Evolutionary conservation across 2,329 filamentous ascomycete genomes (phyloP).

Genomic region (Neoscytalidium dimidiatum): DNA sequence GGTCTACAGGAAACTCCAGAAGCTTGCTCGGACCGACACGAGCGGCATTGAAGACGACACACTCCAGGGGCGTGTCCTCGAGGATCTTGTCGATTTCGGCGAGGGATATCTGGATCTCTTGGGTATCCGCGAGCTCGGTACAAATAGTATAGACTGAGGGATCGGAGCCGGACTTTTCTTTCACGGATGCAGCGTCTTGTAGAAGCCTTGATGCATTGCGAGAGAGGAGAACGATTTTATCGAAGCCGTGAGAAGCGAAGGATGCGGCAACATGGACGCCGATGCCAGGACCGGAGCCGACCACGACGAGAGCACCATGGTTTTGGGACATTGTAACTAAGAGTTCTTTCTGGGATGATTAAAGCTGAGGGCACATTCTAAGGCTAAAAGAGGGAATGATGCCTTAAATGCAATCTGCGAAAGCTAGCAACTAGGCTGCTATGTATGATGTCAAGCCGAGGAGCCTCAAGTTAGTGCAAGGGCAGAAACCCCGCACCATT

Average conservation of each 20-base stretch:
- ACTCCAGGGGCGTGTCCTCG: constrained; percentile 39
- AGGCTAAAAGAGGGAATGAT: background rate
- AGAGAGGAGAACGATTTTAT: constrained; percentile 52
- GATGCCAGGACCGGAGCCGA: constrained; percentile 54
- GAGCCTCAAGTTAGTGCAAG: background rate
- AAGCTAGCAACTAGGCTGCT: background rate
- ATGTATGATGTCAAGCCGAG: background rate
- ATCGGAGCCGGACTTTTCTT: constrained; percentile 26
- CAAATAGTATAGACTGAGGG: constrained; percentile 46
- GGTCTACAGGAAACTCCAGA: constrained; percentile 44
- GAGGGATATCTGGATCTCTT: constrained; percentile 41
- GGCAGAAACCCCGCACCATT: too few species aligned
- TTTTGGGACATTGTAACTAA: background rate
- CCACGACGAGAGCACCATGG: constrained; percentile 37
- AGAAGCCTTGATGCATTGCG: constrained; percentile 45
- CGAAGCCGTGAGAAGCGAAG: constrained; percentile 49
- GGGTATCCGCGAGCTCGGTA: constrained; percentile 47
- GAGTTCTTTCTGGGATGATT: background rate
- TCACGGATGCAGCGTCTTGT: constrained; percentile 34
- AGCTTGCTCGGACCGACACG: constrained; percentile 46
- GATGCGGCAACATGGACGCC: constrained; percentile 43
- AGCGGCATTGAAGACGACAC: constrained; percentile 57
- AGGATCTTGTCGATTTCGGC: constrained; percentile 45
- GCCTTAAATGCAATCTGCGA: background rate
- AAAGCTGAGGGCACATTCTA: background rate